Evolutionary conservation across 2,329 filamentous ascomycete species (phyloP), one percentile per base, ranked within the genome.

Genomic region (Fusarium sp.): DNA sequence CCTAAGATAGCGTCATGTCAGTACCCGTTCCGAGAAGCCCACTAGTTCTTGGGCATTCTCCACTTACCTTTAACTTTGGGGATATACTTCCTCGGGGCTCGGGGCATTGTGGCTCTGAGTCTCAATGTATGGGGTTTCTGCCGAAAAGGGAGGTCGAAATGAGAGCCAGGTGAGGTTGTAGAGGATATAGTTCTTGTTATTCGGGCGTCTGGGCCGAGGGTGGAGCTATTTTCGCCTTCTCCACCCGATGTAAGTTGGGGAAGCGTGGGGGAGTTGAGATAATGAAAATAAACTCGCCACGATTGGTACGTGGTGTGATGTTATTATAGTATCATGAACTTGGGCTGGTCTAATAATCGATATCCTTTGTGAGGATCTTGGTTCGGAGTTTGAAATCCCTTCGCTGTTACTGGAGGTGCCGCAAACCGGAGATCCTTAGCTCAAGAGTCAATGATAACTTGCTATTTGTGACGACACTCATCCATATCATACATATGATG

Each of bases 11-110:
- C 39, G 22, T 20, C 14, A 14, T 8, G 31, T 54, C 34, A 55
- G 44, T 22, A 9, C 48, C 6, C 5, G 13, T 7, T n/a, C 31
- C 18, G 15, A 34, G 4, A 33, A 13, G 11, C 5, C 9, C 11
- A 7, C 28, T 31, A 31, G 28, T 31, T 31, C 28, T 10, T 10
- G 28, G 9, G 10, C 4, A 14, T 18, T 45, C 43, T 18, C 26
- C 24, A 20, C 59, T 34, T 15, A 74, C 72, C 72, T 60, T 74
- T 74, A 34, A 72, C 46, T 45, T 74, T 74, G 5, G 72, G 72
- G 3, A 72, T 54, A 20, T 74, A 74, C 39, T 40, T 56, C 33
- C 58, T 48, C 45, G 52, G 52, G 2, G 52, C 38, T 10, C 58
- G 52, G 38, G 51, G 9, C 58, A 61, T 61, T 7, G 24, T 28